Base-by-base conservation (phyloP, 768 basidiomycete genomes). In the Suillus hirtellus region DNA sequence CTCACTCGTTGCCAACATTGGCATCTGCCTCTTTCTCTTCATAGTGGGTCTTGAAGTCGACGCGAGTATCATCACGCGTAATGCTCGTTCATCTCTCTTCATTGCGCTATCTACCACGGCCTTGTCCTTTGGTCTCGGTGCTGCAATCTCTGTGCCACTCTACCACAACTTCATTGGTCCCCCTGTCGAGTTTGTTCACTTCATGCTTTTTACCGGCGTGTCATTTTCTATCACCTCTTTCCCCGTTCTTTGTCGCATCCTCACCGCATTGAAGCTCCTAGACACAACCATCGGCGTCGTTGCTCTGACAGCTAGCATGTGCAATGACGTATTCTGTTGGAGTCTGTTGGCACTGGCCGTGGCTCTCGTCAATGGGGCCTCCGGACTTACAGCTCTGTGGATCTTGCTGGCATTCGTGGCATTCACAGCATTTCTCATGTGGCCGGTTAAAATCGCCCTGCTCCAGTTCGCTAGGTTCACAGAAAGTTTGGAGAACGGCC, bases 1-100 rank as follows among this genome's bases (percentile, higher is more conserved):
- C 40, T 88, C 86, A 46, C 88, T 99, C 38, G 87, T 90, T 35
- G 92, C 96, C 24, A 94, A 90, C 70, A 92, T 99, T 66, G 96
- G 93, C 1, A 82, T 93, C 12, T 89, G 88, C 66, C 85, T 95
- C 52, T 95, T 93, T 78, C 84, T 98, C 12, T 98, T 98, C 80
- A 85, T 96, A 64, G 89, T 98, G 42, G 96, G 96, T 0, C 86
- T 96, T n/a, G 91, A 94, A 77, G 95, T 96, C 63, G 97, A 99
- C 67, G 78, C 85, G 0, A 78, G 79, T 3, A 80, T 97, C 64
- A 90, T 98, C 75, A 88, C 83, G 69, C 87, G 89, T 31, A 92
- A 92, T 80, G 86, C 82, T 0, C 82, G 86, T 1, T 76, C 88
- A 2, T 90, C 90, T 1, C 73, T 81, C 0, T 81, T 83, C 0